Conservation (phyloP, 306 rosid genomes). For the Vachellia pachyceras region DNA sequence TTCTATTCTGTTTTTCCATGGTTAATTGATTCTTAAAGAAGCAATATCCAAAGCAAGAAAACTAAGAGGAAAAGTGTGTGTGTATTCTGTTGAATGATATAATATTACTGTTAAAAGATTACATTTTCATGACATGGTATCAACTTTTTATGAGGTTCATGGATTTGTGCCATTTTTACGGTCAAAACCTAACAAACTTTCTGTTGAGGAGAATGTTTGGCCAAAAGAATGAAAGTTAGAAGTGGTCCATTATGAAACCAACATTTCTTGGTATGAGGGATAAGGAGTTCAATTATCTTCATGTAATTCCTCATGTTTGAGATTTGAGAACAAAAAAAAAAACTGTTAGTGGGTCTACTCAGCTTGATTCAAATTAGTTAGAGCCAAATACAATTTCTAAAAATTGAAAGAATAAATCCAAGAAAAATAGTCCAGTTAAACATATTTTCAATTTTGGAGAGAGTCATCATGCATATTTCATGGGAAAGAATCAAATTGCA, state of each 20-base stretch:
- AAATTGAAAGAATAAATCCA: neutral
- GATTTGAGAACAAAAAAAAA: neutral
- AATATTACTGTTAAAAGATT: neutral
- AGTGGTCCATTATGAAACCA: neutral
- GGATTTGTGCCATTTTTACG: neutral
- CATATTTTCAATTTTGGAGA: neutral
- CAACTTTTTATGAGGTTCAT: neutral
- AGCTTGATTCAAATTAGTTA: neutral
- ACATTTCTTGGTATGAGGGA: neutral
- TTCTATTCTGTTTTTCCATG: constrained; percentile 6
- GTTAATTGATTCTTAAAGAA: constrained; percentile 3
- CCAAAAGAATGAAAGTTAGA: neutral
- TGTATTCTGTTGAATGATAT: neutral
- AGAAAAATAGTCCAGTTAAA: neutral
- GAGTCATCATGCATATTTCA: neutral
- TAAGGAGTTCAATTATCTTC: neutral
- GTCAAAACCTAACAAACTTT: neutral
- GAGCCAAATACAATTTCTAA: neutral
- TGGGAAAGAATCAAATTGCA: constrained; percentile 17
- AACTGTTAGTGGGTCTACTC: neutral
- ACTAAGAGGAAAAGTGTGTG: neutral
- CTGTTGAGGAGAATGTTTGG: neutral
- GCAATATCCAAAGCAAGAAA: neutral
- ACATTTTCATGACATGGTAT: neutral
- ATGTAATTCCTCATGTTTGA: neutral